A percentile compares a stretch with the other conserved stretches of the same genome.
These are phyloP conservation scores for Saccharomyces mikatae DNA, from an alignment of 805 yeast species.

Conservation along the genomic window DNA sequence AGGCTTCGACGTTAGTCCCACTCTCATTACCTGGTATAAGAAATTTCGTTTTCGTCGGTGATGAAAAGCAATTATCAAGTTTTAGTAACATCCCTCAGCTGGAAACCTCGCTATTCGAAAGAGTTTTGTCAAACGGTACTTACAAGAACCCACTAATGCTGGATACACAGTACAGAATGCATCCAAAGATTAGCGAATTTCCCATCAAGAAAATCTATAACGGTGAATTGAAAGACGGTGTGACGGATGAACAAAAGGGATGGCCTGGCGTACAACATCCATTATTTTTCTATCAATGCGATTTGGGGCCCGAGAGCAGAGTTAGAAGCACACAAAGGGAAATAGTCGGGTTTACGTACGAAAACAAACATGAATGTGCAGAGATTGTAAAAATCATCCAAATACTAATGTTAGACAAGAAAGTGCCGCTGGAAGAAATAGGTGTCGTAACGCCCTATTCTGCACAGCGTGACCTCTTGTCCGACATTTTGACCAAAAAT, in stretches of 20 bases:
- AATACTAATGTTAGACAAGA: conserved; percentile 46
- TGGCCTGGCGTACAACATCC: conserved; percentile 46
- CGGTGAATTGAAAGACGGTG: conserved; percentile 48
- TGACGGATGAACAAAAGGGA: conserved; percentile 42
- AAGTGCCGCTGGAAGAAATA: conserved; percentile 42
- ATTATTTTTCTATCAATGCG: conserved; percentile 55
- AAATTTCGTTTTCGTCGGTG: conserved; percentile 66
- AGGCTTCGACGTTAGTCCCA: conserved; percentile 63
- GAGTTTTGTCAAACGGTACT: conserved; percentile 55
- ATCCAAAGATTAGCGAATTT: conserved; percentile 53
- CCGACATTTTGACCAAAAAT: conserved; percentile 42
- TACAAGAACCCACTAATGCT: conserved; percentile 57
- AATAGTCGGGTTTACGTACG: conserved; percentile 50
- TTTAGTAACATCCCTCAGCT: conserved; percentile 61
- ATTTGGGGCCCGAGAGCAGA: conserved; percentile 39
- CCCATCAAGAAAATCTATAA: conserved; percentile 46
- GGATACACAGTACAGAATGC: conserved; percentile 64
- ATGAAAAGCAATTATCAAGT: conserved; percentile 65
- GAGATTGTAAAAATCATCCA: conserved; percentile 41
- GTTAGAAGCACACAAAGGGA: conserved; percentile 37
- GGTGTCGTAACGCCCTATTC: conserved; percentile 72
- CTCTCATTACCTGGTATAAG: conserved; percentile 59
- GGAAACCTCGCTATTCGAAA: conserved; percentile 60
- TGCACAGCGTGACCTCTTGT: conserved; percentile 60
- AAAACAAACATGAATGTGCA: conserved; percentile 46